phyloP scores from a whole-genome alignment of 257 asterid species.

The Ilex asprella region DNA sequence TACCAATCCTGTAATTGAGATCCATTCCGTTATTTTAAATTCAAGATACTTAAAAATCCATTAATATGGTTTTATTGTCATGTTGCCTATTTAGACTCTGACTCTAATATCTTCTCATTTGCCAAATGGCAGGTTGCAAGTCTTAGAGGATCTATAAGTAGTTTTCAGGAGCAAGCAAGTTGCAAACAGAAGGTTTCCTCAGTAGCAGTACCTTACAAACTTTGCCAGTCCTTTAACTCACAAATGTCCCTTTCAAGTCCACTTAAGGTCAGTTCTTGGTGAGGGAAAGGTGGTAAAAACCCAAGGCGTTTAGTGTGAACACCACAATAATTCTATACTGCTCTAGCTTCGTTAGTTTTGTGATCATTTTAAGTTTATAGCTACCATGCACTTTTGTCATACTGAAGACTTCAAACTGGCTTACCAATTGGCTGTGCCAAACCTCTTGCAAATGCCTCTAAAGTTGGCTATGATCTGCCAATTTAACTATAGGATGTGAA shows the following conservation, averaged over 20 bases:
- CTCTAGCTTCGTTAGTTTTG: background rate
- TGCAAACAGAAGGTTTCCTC: constrained; percentile 65
- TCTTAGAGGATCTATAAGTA: constrained; percentile 86
- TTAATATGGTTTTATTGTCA: background rate
- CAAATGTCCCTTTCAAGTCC: constrained; percentile 79
- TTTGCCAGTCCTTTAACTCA: constrained; percentile 72
- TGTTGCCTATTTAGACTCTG: background rate
- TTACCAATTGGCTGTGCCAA: too few relatives aligned
- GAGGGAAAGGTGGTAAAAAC: constrained; percentile 6
- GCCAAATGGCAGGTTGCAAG: constrained; percentile 67
- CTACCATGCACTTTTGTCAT: background rate
- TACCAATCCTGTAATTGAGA: background rate
- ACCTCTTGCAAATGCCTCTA: too few relatives aligned
- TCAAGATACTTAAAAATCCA: too few relatives aligned
- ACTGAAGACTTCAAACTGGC: too few relatives aligned
- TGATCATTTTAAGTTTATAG: background rate
- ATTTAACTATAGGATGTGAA: too few relatives aligned
- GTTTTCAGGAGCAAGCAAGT: constrained; percentile 98
- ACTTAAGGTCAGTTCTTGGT: constrained; percentile 49
- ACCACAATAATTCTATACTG: background rate
- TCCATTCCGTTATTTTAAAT: too few relatives aligned
- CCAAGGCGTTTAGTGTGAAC: background rate
- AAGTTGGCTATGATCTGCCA: too few relatives aligned
- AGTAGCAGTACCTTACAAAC: constrained; percentile 61
- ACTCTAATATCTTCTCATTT: background rate